Evolutionary conservation across 2,329 filamentous ascomycete genomes (phyloP).

Genomic region (Aspergillus melleus): DNA sequence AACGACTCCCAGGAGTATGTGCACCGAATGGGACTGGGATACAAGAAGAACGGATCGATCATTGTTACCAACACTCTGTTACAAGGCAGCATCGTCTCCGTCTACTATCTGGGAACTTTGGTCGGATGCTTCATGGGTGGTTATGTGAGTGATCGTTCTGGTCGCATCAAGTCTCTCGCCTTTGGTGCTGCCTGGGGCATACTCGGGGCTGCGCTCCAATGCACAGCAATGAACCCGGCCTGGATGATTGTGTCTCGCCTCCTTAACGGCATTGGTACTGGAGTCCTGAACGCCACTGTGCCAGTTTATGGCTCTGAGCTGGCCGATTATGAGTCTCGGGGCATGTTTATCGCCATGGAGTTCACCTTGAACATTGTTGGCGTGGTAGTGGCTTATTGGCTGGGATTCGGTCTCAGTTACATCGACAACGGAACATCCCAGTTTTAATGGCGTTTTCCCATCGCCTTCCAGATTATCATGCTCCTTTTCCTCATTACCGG

Average conservation of each 20-base stretch:
- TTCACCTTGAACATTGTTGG: slow-evolving; percentile 74
- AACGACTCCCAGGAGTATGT: slow-evolving; percentile 67
- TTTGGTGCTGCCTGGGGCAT: slow-evolving; percentile 59
- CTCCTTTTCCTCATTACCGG: slow-evolving; percentile 56
- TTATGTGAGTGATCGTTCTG: slow-evolving; percentile 62
- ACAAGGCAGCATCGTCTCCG: slow-evolving; percentile 63
- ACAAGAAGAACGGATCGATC: slow-evolving; percentile 52
- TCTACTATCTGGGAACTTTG: slow-evolving; percentile 62
- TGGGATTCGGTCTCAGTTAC: slow-evolving; percentile 61
- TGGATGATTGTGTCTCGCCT: slow-evolving; percentile 68
- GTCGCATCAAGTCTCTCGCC: slow-evolving; percentile 64
- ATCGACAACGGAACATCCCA: slow-evolving; percentile 58
- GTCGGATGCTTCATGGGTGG: slow-evolving; percentile 64
- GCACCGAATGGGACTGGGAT: slow-evolving; percentile 64
- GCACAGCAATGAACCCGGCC: slow-evolving; percentile 62
- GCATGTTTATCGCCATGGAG: slow-evolving; percentile 69
- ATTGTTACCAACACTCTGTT: slow-evolving; percentile 62
- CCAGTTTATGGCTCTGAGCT: slow-evolving; percentile 73
- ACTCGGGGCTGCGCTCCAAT: slow-evolving; percentile 64
- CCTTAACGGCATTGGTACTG: slow-evolving; percentile 67
- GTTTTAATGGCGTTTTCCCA: slow-evolving; percentile 67
- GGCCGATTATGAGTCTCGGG: slow-evolving; percentile 65
- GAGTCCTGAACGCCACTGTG: slow-evolving; percentile 68
- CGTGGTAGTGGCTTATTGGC: slow-evolving; percentile 65
- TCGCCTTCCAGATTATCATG: slow-evolving; percentile 69